Conservation (phyloP, 257 asterid genomes). For the Knoxia roxburghii region DNA sequence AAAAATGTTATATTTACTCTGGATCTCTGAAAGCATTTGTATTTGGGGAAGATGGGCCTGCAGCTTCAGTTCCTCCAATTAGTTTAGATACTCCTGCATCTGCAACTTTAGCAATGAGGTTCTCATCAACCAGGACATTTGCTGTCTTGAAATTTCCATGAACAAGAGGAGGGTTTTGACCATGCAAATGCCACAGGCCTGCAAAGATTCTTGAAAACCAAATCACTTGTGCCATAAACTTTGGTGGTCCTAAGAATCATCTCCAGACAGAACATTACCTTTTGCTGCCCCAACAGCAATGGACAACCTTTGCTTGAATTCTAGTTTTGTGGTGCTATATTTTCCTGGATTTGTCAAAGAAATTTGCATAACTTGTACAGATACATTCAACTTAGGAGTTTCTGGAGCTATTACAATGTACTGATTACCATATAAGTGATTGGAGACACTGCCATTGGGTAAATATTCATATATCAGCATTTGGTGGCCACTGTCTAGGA, state of each 20-base stretch:
- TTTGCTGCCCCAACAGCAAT: constrained; percentile 72
- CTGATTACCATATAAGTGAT: constrained; percentile 61
- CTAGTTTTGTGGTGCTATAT: constrained; percentile 46
- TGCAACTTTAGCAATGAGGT: constrained; percentile 66
- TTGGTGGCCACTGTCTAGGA: constrained; percentile 57
- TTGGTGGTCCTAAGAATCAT: neutral
- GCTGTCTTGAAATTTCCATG: constrained; percentile 69
- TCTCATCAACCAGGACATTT: constrained; percentile 72
- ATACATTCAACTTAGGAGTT: neutral
- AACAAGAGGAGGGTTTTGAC: constrained; percentile 41
- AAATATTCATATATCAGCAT: constrained; percentile 64
- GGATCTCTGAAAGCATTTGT: constrained; percentile 55
- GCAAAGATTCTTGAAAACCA: constrained; percentile 14
- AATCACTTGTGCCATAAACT: neutral
- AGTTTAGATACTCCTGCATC: constrained; percentile 57
- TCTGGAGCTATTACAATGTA: neutral
- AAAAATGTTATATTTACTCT: constrained; percentile 37
- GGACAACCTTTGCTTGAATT: constrained; percentile 68
- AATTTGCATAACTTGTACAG: constrained; percentile 5
- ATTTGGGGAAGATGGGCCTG: constrained; percentile 41
- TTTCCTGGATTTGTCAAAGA: constrained; percentile 28
- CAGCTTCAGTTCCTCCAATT: constrained; percentile 38
- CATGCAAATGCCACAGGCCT: constrained; percentile 67
- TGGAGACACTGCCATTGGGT: constrained; percentile 60
- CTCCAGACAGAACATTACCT: constrained; percentile 33